Evolutionary conservation across 768 basidiomycete genomes (phyloP), one percentile per base, ranked within the genome.

Genomic region (Suillus variegatus): DNA sequence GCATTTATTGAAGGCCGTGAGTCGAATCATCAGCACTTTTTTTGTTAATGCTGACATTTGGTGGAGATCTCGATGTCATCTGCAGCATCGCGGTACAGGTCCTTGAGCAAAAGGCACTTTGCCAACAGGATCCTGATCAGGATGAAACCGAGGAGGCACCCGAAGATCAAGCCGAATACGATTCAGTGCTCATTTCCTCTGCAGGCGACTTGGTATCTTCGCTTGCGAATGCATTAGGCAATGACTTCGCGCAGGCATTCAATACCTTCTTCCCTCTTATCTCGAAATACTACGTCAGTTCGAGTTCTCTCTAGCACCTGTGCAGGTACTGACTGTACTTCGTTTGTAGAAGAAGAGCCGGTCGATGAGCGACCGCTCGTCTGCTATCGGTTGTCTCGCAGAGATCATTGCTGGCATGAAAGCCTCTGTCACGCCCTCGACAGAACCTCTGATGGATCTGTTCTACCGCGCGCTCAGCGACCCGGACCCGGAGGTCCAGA

Each of bases 381-480:
- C 95, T 56, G 89, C 95, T 32, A 92, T 98, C 67, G 97, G 97
- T 6, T 92, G 92, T 68, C 82, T 99, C 43, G 96, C 96, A 44
- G 97, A 99, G 80, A 93, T 98, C 68, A 96, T 97, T 75, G 87
- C 90, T 25, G 95, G 95, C 55, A 89, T 99, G 84, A 94, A 96
- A 80, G 80, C 78, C 54, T 88, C 91, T 10, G 86, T 98, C 66
- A 97, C 95, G 2, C 88, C 90, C 10, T 92, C 86, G 72, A 97
- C 97, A 2, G 84, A 90, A 69, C 84, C 86, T 18, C 83, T 99
- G 36, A 84, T 95, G 61, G 88, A 93, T 65, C 85, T 99, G 64
- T 92, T 97, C 80, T 90, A 90, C 77, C 84, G 83, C 62, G 94
- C 93, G 10, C 86, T 99, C 16, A 77, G 84, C 65, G 97, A 99